Base-by-base conservation (phyloP, 371 early-diverging fungal genomes). In the Rhizomucor miehei region DNA sequence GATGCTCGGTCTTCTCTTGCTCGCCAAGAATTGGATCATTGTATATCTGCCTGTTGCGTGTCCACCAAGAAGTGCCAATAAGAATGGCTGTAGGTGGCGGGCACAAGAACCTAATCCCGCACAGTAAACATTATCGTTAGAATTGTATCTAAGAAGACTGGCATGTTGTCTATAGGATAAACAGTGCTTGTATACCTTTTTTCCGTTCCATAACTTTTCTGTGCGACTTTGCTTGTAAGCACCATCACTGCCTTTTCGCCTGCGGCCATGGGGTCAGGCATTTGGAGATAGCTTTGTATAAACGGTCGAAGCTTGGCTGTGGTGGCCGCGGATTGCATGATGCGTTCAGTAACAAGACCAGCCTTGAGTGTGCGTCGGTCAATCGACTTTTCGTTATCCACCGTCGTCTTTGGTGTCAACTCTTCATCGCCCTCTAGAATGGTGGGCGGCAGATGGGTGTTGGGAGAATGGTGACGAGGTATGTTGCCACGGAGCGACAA, bases 141-240 rank as follows among this genome's bases (percentile, higher is more conserved):
- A n/a, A n/a, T n/a, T n/a, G n/a, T n/a, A n/a, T n/a, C n/a, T n/a
- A n/a, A n/a, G n/a, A n/a, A n/a, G n/a, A 29, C 2, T 14, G 21
- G 14, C 34, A 38, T 13, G 34, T 37, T 40, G 35, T 45, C 19
- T 51, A 37, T 36, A 35, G 54, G 44, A 51, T 36, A 47, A 35
- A 9, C 38, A 14, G 10, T 14, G 38, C 38, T 38, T 38, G 29
- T 44, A 52, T 68, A 72, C 67, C 91, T 83, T 67, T 90, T 90
- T 62, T 91, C 91, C 17, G 89, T 88, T 12, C 91, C 91, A 52
- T 91, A 91, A 21, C 88, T 87, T 59, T 91, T 91, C 68, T 91
- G 91, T 10, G 89, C 91, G 5, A 91, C 91, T 53, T 88, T 87
- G 41, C 89, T 85, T 10, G 90, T 89, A 48, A 89, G 59, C 20